Base-by-base conservation (phyloP, 192 early-diverging fungal genomes). In the Linnemannia elongata region DNA sequence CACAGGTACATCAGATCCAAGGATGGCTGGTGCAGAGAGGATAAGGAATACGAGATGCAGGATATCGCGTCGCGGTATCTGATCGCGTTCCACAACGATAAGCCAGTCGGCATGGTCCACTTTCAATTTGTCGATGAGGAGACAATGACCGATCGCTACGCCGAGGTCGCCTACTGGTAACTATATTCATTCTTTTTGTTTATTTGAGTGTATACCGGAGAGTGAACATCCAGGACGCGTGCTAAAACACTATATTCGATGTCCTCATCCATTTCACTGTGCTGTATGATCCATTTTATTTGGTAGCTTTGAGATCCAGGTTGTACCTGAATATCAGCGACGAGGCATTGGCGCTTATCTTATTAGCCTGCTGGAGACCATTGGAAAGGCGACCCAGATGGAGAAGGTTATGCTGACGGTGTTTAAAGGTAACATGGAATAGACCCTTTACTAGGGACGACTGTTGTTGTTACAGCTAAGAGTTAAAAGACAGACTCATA, bases 101-200 rank as follows among this genome's bases (percentile, higher is more conserved):
- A 75, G 66, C 88, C 89, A 6, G 79, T 76, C 12, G 82, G 75
- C 33, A 89, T 91, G 66, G 81, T 92, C 3, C 90, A 93, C 72
- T 94, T 94, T 73, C 92, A 94, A 74, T 91, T 94, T 79, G 89
- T 91, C 4, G 85, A 91, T 77, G 94, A 95, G 79, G 93, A 94
- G 63, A 93, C 91, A 6, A 92, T 90, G 90, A 90, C 90, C 41
- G 92, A 91, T 45, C 76, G 89, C n/a, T 83, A 88, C 71, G 90
- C 82, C 8, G 89, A 92, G 41, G 91, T 91, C 24, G 90, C 92
- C 6, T 95, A 95, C 78, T 95, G 94, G 94, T 95, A 92, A 85
- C 3, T 39, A 39, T 33, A 18, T 57, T 42, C 72, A n/a, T 44
- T 20, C 22, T 2, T 44, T 55, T 44, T 54, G n/a, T 15, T 12